Evolutionary conservation across 441 rosid genomes (phyloP).

Genomic region (Pelargonium cotyledonis): DNA sequence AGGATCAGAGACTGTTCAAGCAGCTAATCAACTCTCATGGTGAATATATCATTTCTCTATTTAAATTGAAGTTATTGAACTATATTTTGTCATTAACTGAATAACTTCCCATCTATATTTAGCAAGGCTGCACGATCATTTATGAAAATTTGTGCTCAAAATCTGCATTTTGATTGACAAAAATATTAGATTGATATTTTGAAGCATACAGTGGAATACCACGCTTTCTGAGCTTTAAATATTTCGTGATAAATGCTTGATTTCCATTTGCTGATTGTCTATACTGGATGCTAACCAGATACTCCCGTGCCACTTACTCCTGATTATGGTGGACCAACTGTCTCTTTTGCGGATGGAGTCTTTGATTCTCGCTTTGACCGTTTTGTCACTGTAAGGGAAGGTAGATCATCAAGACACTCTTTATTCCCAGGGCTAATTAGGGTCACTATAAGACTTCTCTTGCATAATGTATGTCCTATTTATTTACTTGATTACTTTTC

Average conservation of each 20-base stretch:
- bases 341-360: conserved; percentile 85
- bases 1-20: conserved; percentile 80
- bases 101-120: neutral
- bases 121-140: no score
- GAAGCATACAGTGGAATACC: no score
- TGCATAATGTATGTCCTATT: neutral
- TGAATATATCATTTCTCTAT: conserved; percentile 10
- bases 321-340: conserved; percentile 57
- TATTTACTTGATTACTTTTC: conserved; percentile 5
- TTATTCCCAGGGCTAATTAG: neutral
- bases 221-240: no score
- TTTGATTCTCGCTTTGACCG: conserved; percentile 60
- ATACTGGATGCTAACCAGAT: conserved; percentile 25
- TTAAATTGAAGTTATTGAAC: neutral
- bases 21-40: conserved; percentile 44
- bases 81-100: neutral
- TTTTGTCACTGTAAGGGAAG: conserved; percentile 76
- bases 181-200: no score
- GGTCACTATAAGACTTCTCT: neutral
- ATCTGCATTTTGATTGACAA: no score
- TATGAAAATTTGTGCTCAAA: no score
- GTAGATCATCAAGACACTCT: conserved; percentile 25
- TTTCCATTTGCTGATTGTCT: conserved; percentile 13
- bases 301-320: conserved; percentile 67
- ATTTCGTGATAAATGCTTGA: neutral